Base-by-base conservation (phyloP, 73 alveolate species). In the Blepharisma japonicum region DNA sequence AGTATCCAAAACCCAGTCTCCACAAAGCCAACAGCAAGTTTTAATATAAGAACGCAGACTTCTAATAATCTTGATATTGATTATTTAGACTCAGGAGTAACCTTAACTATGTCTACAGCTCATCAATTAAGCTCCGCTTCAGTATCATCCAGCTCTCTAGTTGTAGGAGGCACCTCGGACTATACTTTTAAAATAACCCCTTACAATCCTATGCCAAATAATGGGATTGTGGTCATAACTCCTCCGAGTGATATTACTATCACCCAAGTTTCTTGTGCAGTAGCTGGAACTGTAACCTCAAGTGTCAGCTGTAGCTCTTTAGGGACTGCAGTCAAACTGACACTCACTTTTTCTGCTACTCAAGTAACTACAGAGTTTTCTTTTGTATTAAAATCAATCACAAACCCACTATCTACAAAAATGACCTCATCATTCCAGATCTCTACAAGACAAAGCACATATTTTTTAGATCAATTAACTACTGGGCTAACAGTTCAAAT, bases 1-100 rank as follows among this genome's bases (percentile, higher is more conserved):
- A 77, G 82, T 4, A 56, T 77, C 6, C 7, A 18, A n/a, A 82
- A 82, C 55, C 89, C 89, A 6, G 27, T 74, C 39, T 55, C 85
- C 7, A 76, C 77, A 7, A 67, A 77, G 45, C 32, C 68, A 7
- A 74, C 82, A 11, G 11, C n/a, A 32, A 46, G 80, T 5, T 82
- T 82, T 68, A 7, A 7, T 2, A 56, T 77, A 0, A 25, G 45
- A 6, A 82, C 89, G 7, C 14, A 49, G 8, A 85, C 74, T 47
- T 27, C 79, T 6, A 21, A n/a, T 61, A 25, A 66, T 4, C 74
- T 48, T 39, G 77, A 80, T 7, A 82, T 82, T 1, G 89, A 82
- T 25, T 8, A 79, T 3, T 8, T 18, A 14, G 7, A 68, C n/a
- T 23, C 85, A 6, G 84, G 84, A 6, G 74, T 82, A 5, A 56